Evolutionary conservation across 352 stramenopile species (phyloP).

Genomic region (Globisporangium yorkense): DNA sequence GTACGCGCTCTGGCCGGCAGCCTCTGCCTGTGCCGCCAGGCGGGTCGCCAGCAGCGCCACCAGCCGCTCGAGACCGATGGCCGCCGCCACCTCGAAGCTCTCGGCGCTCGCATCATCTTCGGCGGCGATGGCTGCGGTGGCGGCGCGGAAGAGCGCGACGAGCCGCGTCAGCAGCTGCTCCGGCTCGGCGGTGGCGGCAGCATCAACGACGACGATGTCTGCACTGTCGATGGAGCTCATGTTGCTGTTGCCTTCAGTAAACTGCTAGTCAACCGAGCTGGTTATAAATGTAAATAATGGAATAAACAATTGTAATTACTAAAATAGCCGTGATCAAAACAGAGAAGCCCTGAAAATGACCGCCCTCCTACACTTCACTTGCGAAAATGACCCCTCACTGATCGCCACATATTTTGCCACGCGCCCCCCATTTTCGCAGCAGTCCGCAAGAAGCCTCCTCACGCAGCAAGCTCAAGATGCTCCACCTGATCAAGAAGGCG

Average conservation of each 20-base stretch:
- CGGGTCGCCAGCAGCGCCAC: slow-evolving; percentile 15
- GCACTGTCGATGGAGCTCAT: background rate
- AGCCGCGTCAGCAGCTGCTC: slow-evolving; percentile 16
- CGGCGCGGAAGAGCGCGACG: slow-evolving; percentile 19
- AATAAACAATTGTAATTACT: no score
- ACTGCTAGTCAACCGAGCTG: no score
- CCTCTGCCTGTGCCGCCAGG: slow-evolving; percentile 13
- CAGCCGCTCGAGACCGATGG: slow-evolving; percentile 22
- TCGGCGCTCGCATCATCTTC: background rate
- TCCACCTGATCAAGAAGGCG: slow-evolving; percentile 74
- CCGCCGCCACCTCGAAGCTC: slow-evolving; percentile 13
- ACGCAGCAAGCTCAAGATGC: slow-evolving; percentile 28
- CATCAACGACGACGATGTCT: background rate
- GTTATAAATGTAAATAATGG: no score
- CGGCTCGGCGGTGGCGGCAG: background rate
- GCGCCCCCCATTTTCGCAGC: background rate
- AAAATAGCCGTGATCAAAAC: no score
- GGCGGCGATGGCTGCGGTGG: slow-evolving; percentile 4
- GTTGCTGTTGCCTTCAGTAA: no score
- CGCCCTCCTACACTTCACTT: background rate
- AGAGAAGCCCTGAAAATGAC: no score
- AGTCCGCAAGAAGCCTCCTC: background rate
- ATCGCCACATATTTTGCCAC: background rate
- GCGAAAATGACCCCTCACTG: background rate
- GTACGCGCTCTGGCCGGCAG: slow-evolving; percentile 25